Conservation (phyloP, 2,329 filamentous ascomycete species). For the Epichloe uncinata region DNA sequence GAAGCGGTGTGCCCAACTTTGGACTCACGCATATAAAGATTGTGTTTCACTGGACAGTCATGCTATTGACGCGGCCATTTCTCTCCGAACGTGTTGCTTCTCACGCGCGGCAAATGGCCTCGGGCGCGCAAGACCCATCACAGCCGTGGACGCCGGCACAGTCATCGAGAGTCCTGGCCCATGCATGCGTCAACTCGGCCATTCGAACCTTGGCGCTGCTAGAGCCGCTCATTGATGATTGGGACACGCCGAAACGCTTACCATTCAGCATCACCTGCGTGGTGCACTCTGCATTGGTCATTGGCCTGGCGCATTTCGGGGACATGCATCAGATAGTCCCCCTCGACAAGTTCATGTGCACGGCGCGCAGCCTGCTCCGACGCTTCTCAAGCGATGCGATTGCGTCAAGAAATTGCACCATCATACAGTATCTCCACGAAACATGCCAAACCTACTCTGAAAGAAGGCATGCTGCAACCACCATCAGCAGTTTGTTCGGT, state of each 20-base stretch:
- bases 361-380: constrained; percentile 10
- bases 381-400: constrained; percentile 13
- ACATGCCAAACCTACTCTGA: constrained; percentile 13
- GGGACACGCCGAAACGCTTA: constrained; percentile 22
- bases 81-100: constrained; percentile 15
- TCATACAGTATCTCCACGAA: constrained; percentile 12
- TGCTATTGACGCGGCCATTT: constrained; percentile 19
- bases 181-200: constrained; percentile 18
- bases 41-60: constrained; percentile 22
- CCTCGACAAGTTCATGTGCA: constrained; percentile 11
- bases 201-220: constrained; percentile 23
- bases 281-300: constrained; percentile 27
- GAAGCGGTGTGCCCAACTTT: background rate
- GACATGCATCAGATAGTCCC: constrained; percentile 23
- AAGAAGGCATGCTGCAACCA: constrained; percentile 7
- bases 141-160: constrained; percentile 1
- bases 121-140: background rate
- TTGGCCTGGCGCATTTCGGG: constrained; percentile 28
- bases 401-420: constrained; percentile 10
- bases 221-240: constrained; percentile 18
- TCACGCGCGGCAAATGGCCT: constrained; percentile 6
- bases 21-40: constrained; percentile 14
- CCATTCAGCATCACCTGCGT: constrained; percentile 29
- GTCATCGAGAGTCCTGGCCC: constrained; percentile 9
- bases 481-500: constrained; percentile 14